These are phyloP conservation scores for Vinca major DNA, from an alignment of 305 asterid species.

Conservation along the genomic window DNA sequence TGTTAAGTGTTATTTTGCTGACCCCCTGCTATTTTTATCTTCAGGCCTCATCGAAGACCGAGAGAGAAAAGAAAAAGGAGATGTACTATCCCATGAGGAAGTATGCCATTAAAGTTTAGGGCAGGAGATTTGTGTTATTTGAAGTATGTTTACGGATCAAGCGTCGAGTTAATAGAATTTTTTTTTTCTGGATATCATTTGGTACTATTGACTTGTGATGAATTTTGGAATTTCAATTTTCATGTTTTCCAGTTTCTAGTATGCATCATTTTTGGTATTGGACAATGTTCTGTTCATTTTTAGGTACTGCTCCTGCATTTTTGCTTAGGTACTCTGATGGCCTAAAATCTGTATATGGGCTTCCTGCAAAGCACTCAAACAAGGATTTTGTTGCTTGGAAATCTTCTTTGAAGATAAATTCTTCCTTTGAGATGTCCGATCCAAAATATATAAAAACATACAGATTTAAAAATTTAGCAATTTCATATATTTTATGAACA, in stretches of 20 bases:
- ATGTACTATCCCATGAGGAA: slow-evolving; percentile 33
- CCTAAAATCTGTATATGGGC: no score
- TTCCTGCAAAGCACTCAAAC: no score
- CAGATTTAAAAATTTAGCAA: no score
- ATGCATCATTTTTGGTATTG: background rate
- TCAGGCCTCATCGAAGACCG: slow-evolving; percentile 34
- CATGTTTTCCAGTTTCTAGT: background rate
- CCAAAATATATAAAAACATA: no score
- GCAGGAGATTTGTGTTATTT: background rate
- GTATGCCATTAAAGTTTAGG: slow-evolving; percentile 34
- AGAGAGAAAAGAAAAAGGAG: slow-evolving; percentile 33
- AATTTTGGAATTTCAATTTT: slow-evolving; percentile 2
- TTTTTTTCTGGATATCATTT: background rate
- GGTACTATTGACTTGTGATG: background rate
- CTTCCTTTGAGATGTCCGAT: no score
- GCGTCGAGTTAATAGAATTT: background rate
- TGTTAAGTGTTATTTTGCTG: background rate
- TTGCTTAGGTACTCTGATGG: background rate
- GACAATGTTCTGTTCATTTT: background rate
- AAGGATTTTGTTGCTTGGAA: no score
- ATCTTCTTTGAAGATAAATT: no score
- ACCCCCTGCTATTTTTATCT: background rate
- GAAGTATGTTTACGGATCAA: background rate
- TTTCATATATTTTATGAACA: no score
- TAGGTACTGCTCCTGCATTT: background rate